Evolutionary conservation across 306 rosid genomes (phyloP), one percentile per base, ranked within the genome.

Genomic region (Rubus parviflorus): DNA sequence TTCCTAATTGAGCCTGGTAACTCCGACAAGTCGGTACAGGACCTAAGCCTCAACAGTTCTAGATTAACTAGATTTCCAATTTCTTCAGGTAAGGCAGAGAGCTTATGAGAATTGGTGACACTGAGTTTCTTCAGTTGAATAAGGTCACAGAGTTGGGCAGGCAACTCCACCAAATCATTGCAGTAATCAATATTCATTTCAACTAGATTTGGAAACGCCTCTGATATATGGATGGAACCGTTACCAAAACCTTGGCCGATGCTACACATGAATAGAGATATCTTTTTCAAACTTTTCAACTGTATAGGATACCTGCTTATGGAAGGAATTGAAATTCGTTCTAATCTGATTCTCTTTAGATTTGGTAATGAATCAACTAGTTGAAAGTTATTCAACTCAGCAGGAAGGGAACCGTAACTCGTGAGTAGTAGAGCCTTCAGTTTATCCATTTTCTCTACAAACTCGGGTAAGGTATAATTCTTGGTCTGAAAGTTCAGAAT

Each of bases 211-310:
- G 94, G 90, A 17, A 88, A 68, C 41, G 78, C 58, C 30, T 83
- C 60, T 37, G 89, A 85, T 47, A 80, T 73, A 42, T 62, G 48
- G 51, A 72, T 51, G 11, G 87, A 77, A 63, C 52, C 11, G 13
- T 76, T 78, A 13, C 47, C 48, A 48, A 87, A 88, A 64, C 90
- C 88, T 51, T 81, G 70, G 66, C 83, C 82, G 17, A 86, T 60
- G 25, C 83, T 85, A 82, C 98, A 89, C 93, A 85, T 89, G n/a
- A 76, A 88, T n/a, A 91, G 30, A 11, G 98, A 91, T 15, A 83
- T 30, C 49, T 93, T 90, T 35, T 72, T 72, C 22, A 91, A 77
- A 73, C 84, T 85, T 83, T 70, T 75, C 79, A 91, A 47, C 53
- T 56, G 83, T 40, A 61, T 15, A 7, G 76, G 60, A 1, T 71